These are phyloP conservation scores for Cyberlindnera maclurae DNA, from an alignment of 805 yeast genomes.

Conservation along the genomic window DNA sequence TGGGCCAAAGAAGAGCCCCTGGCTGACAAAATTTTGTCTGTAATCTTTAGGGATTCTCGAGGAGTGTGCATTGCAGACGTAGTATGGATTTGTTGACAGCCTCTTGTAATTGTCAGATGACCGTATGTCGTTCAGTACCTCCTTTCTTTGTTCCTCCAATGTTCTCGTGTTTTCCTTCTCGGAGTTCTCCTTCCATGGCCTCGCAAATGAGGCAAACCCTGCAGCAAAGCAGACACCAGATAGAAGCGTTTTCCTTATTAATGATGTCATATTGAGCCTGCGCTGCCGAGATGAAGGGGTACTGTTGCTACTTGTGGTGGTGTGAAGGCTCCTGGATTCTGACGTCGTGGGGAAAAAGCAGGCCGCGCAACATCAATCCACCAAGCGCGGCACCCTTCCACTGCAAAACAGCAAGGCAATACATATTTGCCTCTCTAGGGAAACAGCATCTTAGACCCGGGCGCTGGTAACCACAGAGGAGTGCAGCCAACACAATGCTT, in stretches of 20 bases:
- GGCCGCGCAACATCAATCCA: too few relatives aligned
- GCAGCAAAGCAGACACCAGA: conserved; percentile 15
- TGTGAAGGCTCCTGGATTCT: not conserved
- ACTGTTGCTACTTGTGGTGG: not conserved
- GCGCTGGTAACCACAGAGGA: too few relatives aligned
- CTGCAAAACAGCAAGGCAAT: too few relatives aligned
- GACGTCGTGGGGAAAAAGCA: too few relatives aligned
- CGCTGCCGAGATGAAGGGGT: not conserved
- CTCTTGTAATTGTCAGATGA: conserved; percentile 22
- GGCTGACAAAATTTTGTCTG: conserved; percentile 55
- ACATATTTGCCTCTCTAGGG: too few relatives aligned
- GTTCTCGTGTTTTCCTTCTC: conserved; percentile 8
- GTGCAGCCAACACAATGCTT: conserved; percentile 34
- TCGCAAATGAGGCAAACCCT: conserved; percentile 23
- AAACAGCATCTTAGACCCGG: too few relatives aligned
- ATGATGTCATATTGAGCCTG: conserved; percentile 5
- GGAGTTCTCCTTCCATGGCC: conserved; percentile 21
- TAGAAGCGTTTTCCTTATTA: conserved; percentile 13
- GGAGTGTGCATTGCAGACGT: conserved; percentile 28
- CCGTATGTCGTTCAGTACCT: conserved; percentile 24
- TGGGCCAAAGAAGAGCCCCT: conserved; percentile 65
- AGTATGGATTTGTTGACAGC: conserved; percentile 21
- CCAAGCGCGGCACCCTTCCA: too few relatives aligned
- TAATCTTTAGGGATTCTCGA: conserved; percentile 52
- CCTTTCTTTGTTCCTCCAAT: conserved; percentile 20